phyloP scores from a whole-genome alignment of 192 early-diverging fungal species.

The Radiomyces spectabilis region DNA sequence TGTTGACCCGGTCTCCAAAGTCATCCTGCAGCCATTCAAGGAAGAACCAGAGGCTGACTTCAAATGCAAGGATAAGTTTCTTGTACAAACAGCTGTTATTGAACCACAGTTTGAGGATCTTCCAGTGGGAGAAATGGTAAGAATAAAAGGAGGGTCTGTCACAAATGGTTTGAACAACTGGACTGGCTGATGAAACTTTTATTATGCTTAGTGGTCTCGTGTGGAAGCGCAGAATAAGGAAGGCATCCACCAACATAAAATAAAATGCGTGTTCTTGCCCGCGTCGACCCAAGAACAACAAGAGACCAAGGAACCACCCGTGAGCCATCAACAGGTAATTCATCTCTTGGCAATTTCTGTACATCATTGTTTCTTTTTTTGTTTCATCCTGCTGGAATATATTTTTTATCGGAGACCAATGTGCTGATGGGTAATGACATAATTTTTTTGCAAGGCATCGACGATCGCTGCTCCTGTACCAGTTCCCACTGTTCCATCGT shows the following conservation, averaged over 20 bases:
- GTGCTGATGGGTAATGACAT: no score
- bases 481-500: neutral
- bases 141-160: neutral
- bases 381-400: no score
- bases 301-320: neutral
- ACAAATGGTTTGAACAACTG: neutral
- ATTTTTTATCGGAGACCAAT: neutral
- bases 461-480: neutral
- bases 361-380: no score
- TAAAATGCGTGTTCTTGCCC: constrained; percentile 51
- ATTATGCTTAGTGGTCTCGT: constrained; percentile 46
- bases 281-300: neutral
- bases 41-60: constrained; percentile 73
- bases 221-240: constrained; percentile 54
- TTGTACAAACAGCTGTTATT: constrained; percentile 83
- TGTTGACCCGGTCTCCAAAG: constrained; percentile 35
- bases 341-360: no score
- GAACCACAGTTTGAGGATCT: constrained; percentile 56
- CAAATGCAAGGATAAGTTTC: constrained; percentile 95
- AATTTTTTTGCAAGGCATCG: no score
- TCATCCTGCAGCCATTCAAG: constrained; percentile 85
- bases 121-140: constrained; percentile 56
- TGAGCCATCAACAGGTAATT: neutral
- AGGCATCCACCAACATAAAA: constrained; percentile 60
- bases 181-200: neutral